Conservation (phyloP, 2,329 filamentous ascomycete genomes). For the Colletotrichum acutatum region DNA sequence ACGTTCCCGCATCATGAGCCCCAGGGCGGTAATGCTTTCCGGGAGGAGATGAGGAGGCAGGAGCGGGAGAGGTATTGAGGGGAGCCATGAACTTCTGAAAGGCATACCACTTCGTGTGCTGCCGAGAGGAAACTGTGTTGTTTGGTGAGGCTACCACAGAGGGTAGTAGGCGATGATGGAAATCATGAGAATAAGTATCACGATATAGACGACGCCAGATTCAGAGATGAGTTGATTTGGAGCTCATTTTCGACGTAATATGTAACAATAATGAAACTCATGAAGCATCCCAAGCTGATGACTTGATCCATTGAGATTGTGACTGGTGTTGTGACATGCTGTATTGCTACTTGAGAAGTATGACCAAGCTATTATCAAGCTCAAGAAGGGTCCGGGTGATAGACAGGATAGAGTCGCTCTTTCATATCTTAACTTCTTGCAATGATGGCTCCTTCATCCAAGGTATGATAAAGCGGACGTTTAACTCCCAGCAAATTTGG, state of each 20-base stretch:
- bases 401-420: too few relatives aligned
- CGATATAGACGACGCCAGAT: conserved; percentile 3
- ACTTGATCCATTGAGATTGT: neutral
- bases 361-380: too few relatives aligned
- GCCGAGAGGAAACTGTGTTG: too few relatives aligned
- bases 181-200: neutral
- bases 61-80: conserved; percentile 49
- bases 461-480: too few relatives aligned
- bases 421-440: too few relatives aligned
- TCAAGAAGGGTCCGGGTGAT: too few relatives aligned
- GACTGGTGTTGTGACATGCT: neutral
- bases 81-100: neutral
- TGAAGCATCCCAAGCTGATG: neutral
- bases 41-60: conserved; percentile 62
- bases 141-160: neutral
- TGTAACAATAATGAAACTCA: conserved; percentile 28
- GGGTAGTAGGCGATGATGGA: neutral
- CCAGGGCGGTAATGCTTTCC: conserved; percentile 55
- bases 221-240: neutral
- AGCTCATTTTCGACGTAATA: conserved; percentile 15
- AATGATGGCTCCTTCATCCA: too few relatives aligned
- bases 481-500: too few relatives aligned
- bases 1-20: conserved; percentile 51
- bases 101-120: neutral
- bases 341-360: neutral